Evolutionary conservation across 768 basidiomycete species (phyloP), one percentile per base, ranked within the genome.

Genomic region (Leucocoprinus sp.): DNA sequence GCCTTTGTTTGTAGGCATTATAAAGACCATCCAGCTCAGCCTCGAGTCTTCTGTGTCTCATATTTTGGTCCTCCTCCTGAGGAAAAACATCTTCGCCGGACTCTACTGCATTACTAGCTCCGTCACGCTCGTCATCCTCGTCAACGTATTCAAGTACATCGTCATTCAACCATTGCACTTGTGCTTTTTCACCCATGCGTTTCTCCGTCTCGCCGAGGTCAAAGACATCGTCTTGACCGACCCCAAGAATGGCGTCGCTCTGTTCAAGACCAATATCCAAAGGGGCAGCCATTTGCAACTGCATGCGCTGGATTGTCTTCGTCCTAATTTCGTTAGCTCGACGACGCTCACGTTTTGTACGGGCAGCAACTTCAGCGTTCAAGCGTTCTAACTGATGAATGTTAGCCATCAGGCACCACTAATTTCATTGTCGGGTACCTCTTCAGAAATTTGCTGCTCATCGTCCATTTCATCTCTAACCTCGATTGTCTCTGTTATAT

Each of bases 221-320:
- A 56, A 98, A 98, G 18, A 96, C 69, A 54, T 98, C 93, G 19
- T 82, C 85, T 55, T 86, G 83, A 5, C 87, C 88, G 18, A 76
- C 59, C n/a, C 66, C 70, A 14, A 95, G 71, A 14, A 84, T 72
- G 2, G 78, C 66, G 52, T 95, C 92, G 42, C 75, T 71, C 55
- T 86, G 85, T 56, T 92, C 89, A 49, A 93, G 63, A 60, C 93
- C 93, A 52, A 98, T 93, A 55, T 97, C 96, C 53, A 93, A 68
- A n/a, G 96, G 96, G 15, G 92, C 91, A 9, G 87, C 89, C 96
- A 99, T 99, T 58, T 89, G 84, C 37, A 98, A 73, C 60, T 98
- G 96, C 80, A 98, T 86, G 42, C 93, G 84, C 58, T 91, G 89
- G 31, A 98, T 82, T 1, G 91, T 88, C 52, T 84, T 80, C 22